Evolutionary conservation across 805 yeast genomes (phyloP).

Genomic region (Isabelozyma gotoi): DNA sequence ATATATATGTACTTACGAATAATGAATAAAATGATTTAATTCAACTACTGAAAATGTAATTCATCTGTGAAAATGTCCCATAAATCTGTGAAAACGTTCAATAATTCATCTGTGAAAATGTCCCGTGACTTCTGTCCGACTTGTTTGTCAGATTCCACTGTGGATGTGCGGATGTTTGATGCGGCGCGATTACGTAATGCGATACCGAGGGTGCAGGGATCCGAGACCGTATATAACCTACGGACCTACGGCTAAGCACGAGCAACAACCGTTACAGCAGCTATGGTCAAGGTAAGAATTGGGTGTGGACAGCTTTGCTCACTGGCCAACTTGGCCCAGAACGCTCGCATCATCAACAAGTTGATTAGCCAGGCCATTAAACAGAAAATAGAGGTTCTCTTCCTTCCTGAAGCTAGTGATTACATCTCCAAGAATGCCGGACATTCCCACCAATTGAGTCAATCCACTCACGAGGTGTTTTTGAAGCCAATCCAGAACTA

Average conservation of each 20-base stretch:
- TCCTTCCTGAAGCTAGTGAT: conserved; percentile 93
- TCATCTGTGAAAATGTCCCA: too few species aligned
- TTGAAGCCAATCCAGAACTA: conserved; percentile 44
- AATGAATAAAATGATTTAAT: neutral
- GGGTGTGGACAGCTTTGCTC: conserved; percentile 91
- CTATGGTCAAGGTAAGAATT: conserved; percentile 21
- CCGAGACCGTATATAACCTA: too few species aligned
- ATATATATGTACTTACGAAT: neutral
- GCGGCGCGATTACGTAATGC: too few species aligned
- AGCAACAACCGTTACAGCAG: neutral
- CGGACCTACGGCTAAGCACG: neutral
- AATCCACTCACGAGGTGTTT: conserved; percentile 36
- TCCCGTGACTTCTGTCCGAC: too few species aligned
- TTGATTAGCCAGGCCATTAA: conserved; percentile 65
- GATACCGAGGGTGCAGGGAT: neutral
- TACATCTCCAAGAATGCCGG: conserved; percentile 70
- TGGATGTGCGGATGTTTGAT: too few species aligned
- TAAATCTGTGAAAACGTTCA: too few species aligned
- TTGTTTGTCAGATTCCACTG: too few species aligned
- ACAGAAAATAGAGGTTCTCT: conserved; percentile 63
- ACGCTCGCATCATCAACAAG: conserved; percentile 57
- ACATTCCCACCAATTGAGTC: conserved; percentile 64
- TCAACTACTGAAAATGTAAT: neutral
- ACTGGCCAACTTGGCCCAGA: conserved; percentile 56
- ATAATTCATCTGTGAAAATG: too few species aligned